Conservation (phyloP, 2,329 filamentous ascomycete species). For the Colletotrichum musicola region DNA sequence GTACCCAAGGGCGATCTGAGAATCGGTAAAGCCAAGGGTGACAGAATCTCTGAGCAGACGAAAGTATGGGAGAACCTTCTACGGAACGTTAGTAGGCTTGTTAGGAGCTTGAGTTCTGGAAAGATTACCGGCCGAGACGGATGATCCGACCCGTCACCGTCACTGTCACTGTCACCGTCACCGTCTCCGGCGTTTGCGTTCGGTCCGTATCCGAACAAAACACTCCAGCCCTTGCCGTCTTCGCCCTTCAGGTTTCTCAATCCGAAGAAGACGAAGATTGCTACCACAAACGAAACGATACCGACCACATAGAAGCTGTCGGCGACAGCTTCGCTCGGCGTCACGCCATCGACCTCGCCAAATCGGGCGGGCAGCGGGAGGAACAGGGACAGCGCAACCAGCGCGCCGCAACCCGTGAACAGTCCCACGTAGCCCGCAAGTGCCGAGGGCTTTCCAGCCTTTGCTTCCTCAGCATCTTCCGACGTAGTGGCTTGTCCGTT, state of each 20-base stretch:
- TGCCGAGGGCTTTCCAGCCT: slow-evolving; percentile 62
- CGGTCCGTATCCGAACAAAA: slow-evolving; percentile 61
- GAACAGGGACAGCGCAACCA: slow-evolving; percentile 85
- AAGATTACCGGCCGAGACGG: slow-evolving; percentile 45
- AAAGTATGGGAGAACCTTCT: slow-evolving; percentile 66
- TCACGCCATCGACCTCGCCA: slow-evolving; percentile 76
- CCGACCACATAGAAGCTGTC: slow-evolving; percentile 92
- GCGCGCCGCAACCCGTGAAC: slow-evolving; percentile 91
- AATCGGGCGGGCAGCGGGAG: slow-evolving; percentile 89
- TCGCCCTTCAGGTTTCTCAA: slow-evolving; percentile 78
- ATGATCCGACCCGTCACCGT: slow-evolving; percentile 41
- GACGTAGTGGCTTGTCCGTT: slow-evolving; percentile 40
- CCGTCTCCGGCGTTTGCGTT: slow-evolving; percentile 19
- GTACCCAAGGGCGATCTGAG: slow-evolving; percentile 87
- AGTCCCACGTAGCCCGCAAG: slow-evolving; percentile 92
- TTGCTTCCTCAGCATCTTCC: slow-evolving; percentile 42
- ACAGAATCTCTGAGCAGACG: slow-evolving; percentile 73
- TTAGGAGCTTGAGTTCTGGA: neutral
- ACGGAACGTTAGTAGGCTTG: slow-evolving; percentile 5
- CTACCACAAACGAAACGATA: slow-evolving; percentile 76
- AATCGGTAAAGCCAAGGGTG: slow-evolving; percentile 78
- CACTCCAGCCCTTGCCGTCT: slow-evolving; percentile 78
- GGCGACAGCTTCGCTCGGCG: slow-evolving; percentile 79
- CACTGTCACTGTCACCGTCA: slow-evolving; percentile 32
- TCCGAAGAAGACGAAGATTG: slow-evolving; percentile 82